Percentiles rank a stretch among this genome's conserved stretches.
phyloP scores from a whole-genome alignment of 2,329 filamentous ascomycete species.

The Sporothrix humicola region DNA sequence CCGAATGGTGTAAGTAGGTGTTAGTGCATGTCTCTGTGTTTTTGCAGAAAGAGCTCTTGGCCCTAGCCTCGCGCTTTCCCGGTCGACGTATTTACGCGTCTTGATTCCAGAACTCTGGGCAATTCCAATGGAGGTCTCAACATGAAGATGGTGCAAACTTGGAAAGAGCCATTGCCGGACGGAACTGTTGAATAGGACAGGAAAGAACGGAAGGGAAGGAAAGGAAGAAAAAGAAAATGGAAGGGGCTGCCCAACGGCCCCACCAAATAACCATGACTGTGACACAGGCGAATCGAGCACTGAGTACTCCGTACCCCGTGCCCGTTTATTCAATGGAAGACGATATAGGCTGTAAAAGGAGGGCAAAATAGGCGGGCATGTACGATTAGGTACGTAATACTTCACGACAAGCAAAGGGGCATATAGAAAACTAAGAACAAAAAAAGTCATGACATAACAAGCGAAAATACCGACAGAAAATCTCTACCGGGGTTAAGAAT shows the following conservation, averaged over 20 bases:
- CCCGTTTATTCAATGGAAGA: no score
- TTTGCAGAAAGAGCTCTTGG: neutral
- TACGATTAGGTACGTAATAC: no score
- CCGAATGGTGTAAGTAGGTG: neutral
- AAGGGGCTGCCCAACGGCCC: conserved; percentile 20
- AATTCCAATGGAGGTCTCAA: no score
- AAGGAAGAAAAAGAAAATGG: neutral
- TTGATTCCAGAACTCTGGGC: neutral
- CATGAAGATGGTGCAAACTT: neutral
- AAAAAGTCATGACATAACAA: neutral
- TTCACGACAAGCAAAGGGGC: no score
- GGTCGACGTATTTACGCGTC: conserved; percentile 7
- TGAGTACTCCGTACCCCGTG: no score
- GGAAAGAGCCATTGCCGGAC: neutral
- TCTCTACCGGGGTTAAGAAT: conserved; percentile 4
- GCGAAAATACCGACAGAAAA: neutral
- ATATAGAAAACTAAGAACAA: no score
- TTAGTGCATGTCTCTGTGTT: no score
- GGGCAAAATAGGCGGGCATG: no score
- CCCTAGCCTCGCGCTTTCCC: neutral
- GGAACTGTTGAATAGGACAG: no score
- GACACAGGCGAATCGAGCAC: neutral
- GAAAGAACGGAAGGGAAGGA: no score
- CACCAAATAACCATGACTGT: neutral
- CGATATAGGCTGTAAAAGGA: no score